Base-by-base conservation (phyloP, 805 yeast species). In the Kodamaea hsintzibuensis region DNA sequence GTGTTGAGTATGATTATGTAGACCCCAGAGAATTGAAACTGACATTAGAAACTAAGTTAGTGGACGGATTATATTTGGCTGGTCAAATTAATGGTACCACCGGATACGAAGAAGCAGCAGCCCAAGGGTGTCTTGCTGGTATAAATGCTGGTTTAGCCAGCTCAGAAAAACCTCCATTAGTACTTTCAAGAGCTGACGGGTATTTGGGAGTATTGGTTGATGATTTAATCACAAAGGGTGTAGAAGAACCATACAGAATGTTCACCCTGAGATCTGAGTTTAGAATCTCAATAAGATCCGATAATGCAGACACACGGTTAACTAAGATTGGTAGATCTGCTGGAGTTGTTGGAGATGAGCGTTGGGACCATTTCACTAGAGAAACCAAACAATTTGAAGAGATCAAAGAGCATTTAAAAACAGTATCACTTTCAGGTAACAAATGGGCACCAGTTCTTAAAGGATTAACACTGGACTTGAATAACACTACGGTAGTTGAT, bases 61-160 rank as follows among this genome's bases (percentile, higher is more conserved):
- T 95, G 1, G 71, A 78, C 9, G 98, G 98, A 0, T 70, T 95
- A 38, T 95, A 73, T 67, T 74, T 95, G 45, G 99, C 99, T 0
- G 99, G 99, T 1, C 99, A 95, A 69, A 95, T 95, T 42, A 95
- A 95, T 65, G 99, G 99, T 35, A 95, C 99, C 0, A 95, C 99
- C 0, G 99, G 99, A 0, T 95, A 95, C 63, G 99, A 95, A 72
- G 99, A 95, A 67, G 99, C 99, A 0, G 97, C 97, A 2, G 88
- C 98, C 0, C 99, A 95, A 65, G 99, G 99, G 1, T 79, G 91
- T 51, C 73, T 95, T 45, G 99, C 99, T 1, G 99, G 99, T 8
- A 86, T 92, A 40, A 95, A 95, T 68, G 98, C 99, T 0, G 97
- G 97, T 0, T 73, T 91, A 22, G 62, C 84, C 0, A 65, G 66